Conservation (phyloP, 306 rosid species). For the Lathyrus oleraceus region DNA sequence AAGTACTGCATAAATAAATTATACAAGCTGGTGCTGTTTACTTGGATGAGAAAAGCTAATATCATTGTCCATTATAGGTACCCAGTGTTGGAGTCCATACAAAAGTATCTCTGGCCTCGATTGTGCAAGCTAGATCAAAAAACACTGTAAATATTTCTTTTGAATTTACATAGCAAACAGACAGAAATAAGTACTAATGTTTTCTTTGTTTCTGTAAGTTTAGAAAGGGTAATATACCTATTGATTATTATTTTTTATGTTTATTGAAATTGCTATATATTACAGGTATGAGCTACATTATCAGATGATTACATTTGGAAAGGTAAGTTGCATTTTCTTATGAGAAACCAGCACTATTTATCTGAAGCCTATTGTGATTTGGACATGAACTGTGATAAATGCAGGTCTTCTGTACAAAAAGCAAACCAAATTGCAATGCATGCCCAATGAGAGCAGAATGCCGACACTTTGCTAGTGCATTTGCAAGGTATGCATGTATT, state of each 20-base stretch:
- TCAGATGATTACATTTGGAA: slow-evolving; percentile 99
- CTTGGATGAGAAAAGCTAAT: slow-evolving; percentile 35
- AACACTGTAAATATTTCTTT: slow-evolving; percentile 64
- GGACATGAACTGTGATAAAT: slow-evolving; percentile 30
- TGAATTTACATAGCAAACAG: slow-evolving; percentile 21
- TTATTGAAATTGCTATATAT: slow-evolving; percentile 35
- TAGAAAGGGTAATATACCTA: slow-evolving; percentile 14
- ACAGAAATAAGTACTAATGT: neutral
- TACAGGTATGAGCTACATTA: slow-evolving; percentile 96
- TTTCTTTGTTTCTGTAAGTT: slow-evolving; percentile 9
- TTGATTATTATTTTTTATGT: slow-evolving; percentile 16
- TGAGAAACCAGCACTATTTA: slow-evolving; percentile 18
- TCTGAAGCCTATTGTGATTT: slow-evolving; percentile 36
- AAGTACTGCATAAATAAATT: slow-evolving; percentile 45
- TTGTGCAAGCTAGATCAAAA: slow-evolving; percentile 98
- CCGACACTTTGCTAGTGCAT: slow-evolving; percentile 98
- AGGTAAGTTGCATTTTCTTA: slow-evolving; percentile 55
- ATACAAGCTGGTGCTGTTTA: slow-evolving; percentile 18
- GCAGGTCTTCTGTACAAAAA: slow-evolving; percentile 98
- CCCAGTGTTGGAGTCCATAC: slow-evolving; percentile 93
- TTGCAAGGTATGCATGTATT: slow-evolving; percentile 70
- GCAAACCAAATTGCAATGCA: slow-evolving; percentile 96
- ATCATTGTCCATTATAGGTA: slow-evolving; percentile 61
- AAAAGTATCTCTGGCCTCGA: slow-evolving; percentile 98
- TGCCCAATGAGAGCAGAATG: slow-evolving; percentile 99